phyloP scores from a whole-genome alignment of 2,329 filamentous ascomycete genomes.

The Nemania sp. region DNA sequence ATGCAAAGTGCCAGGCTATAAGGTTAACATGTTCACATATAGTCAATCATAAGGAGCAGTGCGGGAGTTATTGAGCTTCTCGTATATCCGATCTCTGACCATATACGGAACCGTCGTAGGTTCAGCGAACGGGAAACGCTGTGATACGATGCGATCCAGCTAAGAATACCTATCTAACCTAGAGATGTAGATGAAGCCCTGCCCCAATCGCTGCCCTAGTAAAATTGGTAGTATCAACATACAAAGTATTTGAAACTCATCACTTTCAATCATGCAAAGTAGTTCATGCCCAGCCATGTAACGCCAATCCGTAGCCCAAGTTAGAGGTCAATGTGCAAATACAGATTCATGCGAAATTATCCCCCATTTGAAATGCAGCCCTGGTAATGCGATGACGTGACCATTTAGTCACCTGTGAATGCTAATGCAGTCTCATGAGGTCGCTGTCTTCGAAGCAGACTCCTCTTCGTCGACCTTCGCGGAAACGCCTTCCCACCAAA shows the following conservation, averaged over 20 bases:
- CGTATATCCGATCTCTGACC: no score
- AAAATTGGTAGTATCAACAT: conserved; percentile 20
- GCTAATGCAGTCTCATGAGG: conserved; percentile 22
- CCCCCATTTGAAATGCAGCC: conserved; percentile 24
- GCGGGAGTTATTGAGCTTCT: no score
- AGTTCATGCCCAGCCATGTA: conserved; percentile 25
- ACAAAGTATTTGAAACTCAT: no score
- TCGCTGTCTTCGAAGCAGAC: conserved; percentile 16
- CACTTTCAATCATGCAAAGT: conserved; percentile 21
- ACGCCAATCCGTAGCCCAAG: conserved; percentile 30
- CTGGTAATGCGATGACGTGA: conserved; percentile 12
- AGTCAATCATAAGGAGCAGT: no score
- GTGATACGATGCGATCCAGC: conserved; percentile 16
- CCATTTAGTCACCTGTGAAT: conserved; percentile 4
- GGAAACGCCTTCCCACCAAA: conserved; percentile 71
- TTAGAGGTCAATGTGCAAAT: conserved; percentile 27
- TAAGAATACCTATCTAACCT: background rate
- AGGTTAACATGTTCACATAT: no score
- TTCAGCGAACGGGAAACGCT: conserved; percentile 16
- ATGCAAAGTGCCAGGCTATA: no score
- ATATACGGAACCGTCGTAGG: no score
- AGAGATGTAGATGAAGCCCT: conserved; percentile 14
- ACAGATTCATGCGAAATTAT: conserved; percentile 26
- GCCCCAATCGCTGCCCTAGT: conserved; percentile 7
- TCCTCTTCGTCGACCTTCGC: conserved; percentile 55